Conservation (phyloP, 2,329 filamentous ascomycete species). For the Aureobasidium uvarum region DNA sequence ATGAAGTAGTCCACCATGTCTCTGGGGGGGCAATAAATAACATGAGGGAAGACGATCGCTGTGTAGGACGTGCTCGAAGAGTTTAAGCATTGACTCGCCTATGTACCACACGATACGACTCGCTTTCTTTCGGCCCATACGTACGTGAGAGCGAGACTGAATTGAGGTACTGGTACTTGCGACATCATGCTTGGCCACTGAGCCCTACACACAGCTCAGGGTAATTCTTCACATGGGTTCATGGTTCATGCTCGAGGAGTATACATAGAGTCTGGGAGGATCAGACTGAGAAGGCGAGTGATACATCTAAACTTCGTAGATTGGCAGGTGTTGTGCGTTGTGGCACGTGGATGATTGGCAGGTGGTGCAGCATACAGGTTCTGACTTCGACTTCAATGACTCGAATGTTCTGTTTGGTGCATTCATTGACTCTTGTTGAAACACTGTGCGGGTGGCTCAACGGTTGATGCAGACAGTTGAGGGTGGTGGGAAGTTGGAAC, state of each 20-base stretch:
- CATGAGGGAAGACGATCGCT: neutral
- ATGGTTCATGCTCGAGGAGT: neutral
- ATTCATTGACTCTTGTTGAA: conserved; percentile 5
- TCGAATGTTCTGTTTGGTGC: neutral
- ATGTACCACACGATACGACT: neutral
- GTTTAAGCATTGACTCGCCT: neutral
- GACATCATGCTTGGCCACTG: neutral
- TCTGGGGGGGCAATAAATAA: neutral
- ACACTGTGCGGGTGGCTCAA: conserved; percentile 14
- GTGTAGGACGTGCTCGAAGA: conserved; percentile 3
- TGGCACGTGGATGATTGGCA: neutral
- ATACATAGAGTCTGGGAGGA: too few species aligned
- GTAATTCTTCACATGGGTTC: neutral
- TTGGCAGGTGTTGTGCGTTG: neutral
- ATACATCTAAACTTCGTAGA: neutral
- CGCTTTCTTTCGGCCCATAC: neutral
- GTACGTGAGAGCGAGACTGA: neutral
- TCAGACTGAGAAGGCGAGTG: too few species aligned
- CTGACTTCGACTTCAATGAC: neutral
- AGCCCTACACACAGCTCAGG: neutral
- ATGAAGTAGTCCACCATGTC: neutral
- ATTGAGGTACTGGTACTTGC: neutral
- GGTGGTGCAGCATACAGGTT: neutral
- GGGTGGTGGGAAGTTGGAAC: neutral
- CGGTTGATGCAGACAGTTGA: neutral